These are phyloP conservation scores for Potentilla sterilis DNA, from an alignment of 306 rosid species.

Conservation along the genomic window DNA sequence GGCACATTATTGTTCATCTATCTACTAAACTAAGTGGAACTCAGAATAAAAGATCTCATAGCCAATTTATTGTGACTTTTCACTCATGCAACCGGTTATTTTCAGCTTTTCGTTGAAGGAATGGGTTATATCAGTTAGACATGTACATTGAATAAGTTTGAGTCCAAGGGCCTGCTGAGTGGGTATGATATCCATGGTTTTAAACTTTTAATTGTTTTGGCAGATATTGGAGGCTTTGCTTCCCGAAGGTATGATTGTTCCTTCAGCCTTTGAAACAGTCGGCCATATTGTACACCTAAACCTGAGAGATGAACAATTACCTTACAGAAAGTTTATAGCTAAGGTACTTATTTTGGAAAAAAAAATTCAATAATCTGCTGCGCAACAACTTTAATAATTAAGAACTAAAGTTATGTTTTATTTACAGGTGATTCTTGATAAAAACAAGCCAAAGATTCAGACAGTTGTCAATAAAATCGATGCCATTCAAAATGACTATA, in stretches of 20 bases:
- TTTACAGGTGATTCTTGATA: slow-evolving; percentile 87
- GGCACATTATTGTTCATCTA: not conserved
- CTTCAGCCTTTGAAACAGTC: slow-evolving; percentile 79
- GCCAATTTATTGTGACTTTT: not conserved
- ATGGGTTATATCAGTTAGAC: not conserved
- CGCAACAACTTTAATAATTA: slow-evolving; percentile 17
- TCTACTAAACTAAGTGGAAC: not conserved
- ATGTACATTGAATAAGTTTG: not conserved
- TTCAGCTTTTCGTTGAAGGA: not conserved
- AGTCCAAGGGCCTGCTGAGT: not conserved
- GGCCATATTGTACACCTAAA: slow-evolving; percentile 94
- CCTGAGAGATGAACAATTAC: slow-evolving; percentile 81
- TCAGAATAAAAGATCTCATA: not conserved
- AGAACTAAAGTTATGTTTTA: slow-evolving; percentile 15
- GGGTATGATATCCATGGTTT: not conserved
- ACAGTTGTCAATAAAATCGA: slow-evolving; percentile 88
- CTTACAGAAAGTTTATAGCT: slow-evolving; percentile 80
- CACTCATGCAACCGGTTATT: not conserved
- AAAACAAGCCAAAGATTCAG: slow-evolving; percentile 79
- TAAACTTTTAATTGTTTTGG: slow-evolving; percentile 23
- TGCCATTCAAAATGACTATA: slow-evolving; percentile 76
- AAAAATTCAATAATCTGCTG: slow-evolving; percentile 5
- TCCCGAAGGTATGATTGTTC: slow-evolving; percentile 68
- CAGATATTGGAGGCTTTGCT: slow-evolving; percentile 81
- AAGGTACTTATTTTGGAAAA: slow-evolving; percentile 47